These are phyloP conservation scores for Penicillium olsonii DNA, from an alignment of 2,329 filamentous ascomycete genomes.

Conservation along the genomic window DNA sequence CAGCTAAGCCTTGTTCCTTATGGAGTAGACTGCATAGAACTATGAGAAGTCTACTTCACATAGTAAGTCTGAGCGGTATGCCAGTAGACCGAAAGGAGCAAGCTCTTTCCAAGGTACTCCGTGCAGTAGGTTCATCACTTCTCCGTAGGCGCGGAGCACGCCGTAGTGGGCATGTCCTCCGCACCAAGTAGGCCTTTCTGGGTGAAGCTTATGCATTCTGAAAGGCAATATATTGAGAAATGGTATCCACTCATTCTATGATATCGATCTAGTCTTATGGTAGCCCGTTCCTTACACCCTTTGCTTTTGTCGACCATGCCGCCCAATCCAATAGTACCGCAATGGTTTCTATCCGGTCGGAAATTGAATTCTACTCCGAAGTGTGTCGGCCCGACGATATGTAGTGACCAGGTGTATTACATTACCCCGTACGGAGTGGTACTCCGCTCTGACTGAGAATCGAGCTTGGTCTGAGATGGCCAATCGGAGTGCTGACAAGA, in stretches of 20 bases:
- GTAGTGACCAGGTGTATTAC: not conserved
- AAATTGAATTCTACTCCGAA: conserved; percentile 6
- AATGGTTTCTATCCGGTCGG: not conserved
- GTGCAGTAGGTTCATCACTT: too few species aligned
- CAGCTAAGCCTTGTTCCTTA: too few species aligned
- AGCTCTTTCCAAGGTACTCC: too few species aligned
- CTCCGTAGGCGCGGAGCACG: not conserved
- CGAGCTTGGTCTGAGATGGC: too few species aligned
- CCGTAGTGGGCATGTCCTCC: not conserved
- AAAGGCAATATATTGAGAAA: not conserved
- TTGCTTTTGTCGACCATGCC: not conserved
- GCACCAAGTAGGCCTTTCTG: not conserved
- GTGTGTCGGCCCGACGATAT: not conserved
- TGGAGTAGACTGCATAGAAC: too few species aligned
- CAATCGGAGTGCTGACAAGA: too few species aligned
- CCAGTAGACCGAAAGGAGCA: too few species aligned
- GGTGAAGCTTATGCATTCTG: not conserved
- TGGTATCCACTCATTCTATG: not conserved
- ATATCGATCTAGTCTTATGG: too few species aligned
- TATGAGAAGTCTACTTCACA: too few species aligned
- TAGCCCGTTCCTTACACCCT: not conserved
- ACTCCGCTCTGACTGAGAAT: too few species aligned
- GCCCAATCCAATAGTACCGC: not conserved
- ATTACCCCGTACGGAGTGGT: not conserved
- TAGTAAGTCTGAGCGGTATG: too few species aligned